A percentile compares a stretch with the other conserved stretches of the same genome.
Conservation (phyloP, 75 land plant genomes). For the Azolla pinnata region DNA sequence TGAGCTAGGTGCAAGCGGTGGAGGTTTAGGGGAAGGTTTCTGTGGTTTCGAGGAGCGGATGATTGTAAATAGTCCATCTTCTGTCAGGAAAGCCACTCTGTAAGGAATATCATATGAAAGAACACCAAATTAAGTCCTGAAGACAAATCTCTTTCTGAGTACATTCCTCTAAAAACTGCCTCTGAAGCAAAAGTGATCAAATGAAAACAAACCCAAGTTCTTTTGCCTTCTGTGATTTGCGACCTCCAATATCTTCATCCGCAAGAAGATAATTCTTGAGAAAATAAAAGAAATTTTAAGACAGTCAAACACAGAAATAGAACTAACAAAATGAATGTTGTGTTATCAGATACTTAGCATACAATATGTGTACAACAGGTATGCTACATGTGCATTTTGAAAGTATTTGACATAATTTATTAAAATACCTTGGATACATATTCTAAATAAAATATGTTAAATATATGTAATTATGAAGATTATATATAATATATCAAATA, state of each 20-base stretch:
- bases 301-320: too few relatives aligned
- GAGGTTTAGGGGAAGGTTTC: slow-evolving; percentile 16
- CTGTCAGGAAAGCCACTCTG: slow-evolving; percentile 68
- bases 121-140: neutral
- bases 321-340: too few relatives aligned
- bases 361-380: too few relatives aligned
- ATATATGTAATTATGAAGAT: too few relatives aligned
- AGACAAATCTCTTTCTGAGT: neutral
- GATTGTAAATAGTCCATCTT: slow-evolving; percentile 90
- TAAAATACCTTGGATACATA: too few relatives aligned
- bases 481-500: too few relatives aligned
- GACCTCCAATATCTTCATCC: slow-evolving; percentile 96
- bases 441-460: too few relatives aligned
- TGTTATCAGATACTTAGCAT: too few relatives aligned
- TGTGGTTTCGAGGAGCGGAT: slow-evolving; percentile 61
- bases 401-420: too few relatives aligned
- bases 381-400: too few relatives aligned
- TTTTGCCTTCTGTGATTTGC: slow-evolving; percentile 79
- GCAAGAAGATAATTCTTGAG: slow-evolving; percentile 70
- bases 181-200: neutral
- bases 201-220: slow-evolving; percentile 62
- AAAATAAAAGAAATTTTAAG: too few relatives aligned
- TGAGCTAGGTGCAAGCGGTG: too few relatives aligned
- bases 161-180: neutral
- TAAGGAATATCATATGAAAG: neutral